Conservation (phyloP, 768 basidiomycete species). For the Hericium alpestre region DNA sequence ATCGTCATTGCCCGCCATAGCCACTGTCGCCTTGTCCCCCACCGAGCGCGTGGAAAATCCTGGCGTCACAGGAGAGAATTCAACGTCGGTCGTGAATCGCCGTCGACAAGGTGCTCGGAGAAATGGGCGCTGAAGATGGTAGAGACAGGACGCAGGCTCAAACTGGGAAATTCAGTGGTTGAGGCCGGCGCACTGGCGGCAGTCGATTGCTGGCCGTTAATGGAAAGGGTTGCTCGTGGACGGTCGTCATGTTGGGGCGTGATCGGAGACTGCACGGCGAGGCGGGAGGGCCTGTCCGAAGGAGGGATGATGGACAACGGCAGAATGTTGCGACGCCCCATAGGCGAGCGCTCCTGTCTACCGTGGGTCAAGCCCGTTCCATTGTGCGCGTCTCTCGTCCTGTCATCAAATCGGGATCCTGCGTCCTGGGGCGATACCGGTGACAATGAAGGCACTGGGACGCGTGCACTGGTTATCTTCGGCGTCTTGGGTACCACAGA, state of each 20-base stretch:
- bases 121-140: constrained; percentile 67
- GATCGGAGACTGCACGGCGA: not conserved
- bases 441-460: constrained; percentile 10
- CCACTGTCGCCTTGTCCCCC: constrained; percentile 22
- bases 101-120: constrained; percentile 28
- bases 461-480: constrained; percentile 15
- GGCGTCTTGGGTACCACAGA: constrained; percentile 7
- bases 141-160: constrained; percentile 68
- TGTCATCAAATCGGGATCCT: constrained; percentile 1
- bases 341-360: not conserved
- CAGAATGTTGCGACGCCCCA: not conserved
- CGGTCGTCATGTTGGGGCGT: not conserved
- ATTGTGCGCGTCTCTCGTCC: not conserved
- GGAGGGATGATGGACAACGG: not conserved
- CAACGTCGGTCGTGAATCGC: constrained; percentile 25
- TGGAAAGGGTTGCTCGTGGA: too few species aligned
- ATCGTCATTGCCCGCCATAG: constrained; percentile 25
- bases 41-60: constrained; percentile 16
- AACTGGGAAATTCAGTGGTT: constrained; percentile 49
- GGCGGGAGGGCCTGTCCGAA: not conserved
- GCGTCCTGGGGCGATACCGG: constrained; percentile 6
- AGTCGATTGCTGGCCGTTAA: too few species aligned
- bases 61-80: constrained; percentile 27
- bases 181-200: constrained; percentile 55
- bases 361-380: not conserved